phyloP scores from a whole-genome alignment of 2,329 filamentous ascomycete species.

The Fusarium sp. region DNA sequence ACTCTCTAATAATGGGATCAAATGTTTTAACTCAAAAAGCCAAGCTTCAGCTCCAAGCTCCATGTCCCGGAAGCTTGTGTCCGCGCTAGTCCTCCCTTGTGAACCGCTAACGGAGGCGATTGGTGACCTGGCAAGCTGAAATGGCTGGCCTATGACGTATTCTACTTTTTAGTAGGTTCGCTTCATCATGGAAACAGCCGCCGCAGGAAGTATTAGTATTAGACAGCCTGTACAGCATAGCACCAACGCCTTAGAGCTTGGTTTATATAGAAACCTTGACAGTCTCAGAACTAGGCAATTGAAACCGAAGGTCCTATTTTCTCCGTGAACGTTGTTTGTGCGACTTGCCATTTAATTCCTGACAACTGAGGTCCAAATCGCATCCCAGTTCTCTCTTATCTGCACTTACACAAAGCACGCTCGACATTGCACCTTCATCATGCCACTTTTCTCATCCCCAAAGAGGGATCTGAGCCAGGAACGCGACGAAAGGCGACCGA shows the following conservation, averaged over 20 bases:
- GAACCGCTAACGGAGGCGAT: slow-evolving; percentile 19
- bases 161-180: slow-evolving; percentile 35
- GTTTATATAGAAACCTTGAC: slow-evolving; percentile 30
- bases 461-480: slow-evolving; percentile 42
- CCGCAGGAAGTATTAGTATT: neutral
- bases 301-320: neutral
- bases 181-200: slow-evolving; percentile 22
- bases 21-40: slow-evolving; percentile 17
- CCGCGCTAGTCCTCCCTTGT: slow-evolving; percentile 30
- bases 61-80: slow-evolving; percentile 37
- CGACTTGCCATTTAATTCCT: slow-evolving; percentile 6
- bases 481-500: slow-evolving; percentile 16
- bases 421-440: slow-evolving; percentile 22
- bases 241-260: neutral
- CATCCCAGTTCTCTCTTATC: neutral
- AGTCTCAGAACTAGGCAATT: neutral
- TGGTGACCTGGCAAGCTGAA: slow-evolving; percentile 23
- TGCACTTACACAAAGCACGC: neutral
- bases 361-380: neutral
- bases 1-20: neutral
- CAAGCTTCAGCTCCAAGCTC: slow-evolving; percentile 18
- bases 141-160: slow-evolving; percentile 42
- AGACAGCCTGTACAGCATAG: neutral
- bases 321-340: slow-evolving; percentile 10
- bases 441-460: slow-evolving; percentile 50